Evolutionary conservation across 495 filamentous ascomycete genomes (phyloP).

Genomic region (Trichoderma erinaceum): DNA sequence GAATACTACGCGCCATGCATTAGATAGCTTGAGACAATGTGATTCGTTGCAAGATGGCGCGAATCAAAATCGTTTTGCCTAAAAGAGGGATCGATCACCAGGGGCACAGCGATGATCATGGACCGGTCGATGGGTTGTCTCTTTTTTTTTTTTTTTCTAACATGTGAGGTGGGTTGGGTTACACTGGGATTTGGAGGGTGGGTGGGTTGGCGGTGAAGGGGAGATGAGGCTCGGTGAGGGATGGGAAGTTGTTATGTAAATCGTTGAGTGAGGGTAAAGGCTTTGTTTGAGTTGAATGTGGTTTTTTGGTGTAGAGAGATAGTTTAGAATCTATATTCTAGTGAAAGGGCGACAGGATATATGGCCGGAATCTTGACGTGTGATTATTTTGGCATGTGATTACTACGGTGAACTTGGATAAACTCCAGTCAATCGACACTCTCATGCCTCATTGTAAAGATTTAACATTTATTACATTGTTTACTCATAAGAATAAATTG

Average conservation of each 20-base stretch:
- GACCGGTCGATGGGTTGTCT: neutral
- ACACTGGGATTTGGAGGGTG: neutral
- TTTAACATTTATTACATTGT: neutral
- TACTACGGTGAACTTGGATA: too few relatives aligned
- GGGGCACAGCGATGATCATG: slow-evolving; percentile 8
- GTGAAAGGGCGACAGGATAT: too few relatives aligned
- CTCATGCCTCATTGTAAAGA: too few relatives aligned
- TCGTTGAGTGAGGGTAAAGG: neutral
- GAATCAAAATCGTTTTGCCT: neutral
- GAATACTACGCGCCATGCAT: too few relatives aligned
- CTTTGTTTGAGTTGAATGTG: too few relatives aligned
- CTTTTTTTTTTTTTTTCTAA: neutral
- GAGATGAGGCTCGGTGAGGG: slow-evolving; percentile 7
- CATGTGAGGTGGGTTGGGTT: neutral
- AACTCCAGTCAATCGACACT: too few relatives aligned
- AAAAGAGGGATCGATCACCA: neutral
- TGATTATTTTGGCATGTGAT: too few relatives aligned
- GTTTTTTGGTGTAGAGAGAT: too few relatives aligned
- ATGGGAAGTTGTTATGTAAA: neutral
- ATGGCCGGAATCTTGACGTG: too few relatives aligned
- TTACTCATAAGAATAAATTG: too few relatives aligned
- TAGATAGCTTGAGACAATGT: neutral
- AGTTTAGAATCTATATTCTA: too few relatives aligned
- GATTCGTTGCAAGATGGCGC: neutral
- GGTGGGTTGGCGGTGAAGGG: neutral